Evolutionary conservation across 2,329 filamentous ascomycete species (phyloP), one percentile per base, ranked within the genome.

Genomic region (Epichloe baconii): DNA sequence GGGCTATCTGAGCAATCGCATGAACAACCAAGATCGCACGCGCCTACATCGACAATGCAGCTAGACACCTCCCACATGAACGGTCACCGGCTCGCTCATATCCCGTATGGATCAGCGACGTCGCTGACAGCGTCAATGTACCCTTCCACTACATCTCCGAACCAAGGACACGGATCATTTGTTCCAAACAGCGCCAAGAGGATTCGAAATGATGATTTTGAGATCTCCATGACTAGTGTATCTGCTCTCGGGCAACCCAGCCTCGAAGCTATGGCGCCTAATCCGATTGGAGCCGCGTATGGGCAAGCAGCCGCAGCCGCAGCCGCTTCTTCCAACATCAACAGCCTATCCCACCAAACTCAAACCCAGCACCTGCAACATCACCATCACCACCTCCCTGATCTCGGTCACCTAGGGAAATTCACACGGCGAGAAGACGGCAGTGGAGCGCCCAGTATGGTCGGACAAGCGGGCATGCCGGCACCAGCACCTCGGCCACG

Each of bases 401-500:
- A 88, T 57, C 82, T 86, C 55, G 81, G 79, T 11, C 81, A 82
- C 21, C 80, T 84, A 17, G 76, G 77, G 49, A 86, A 86, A 68
- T 75, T 85, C 69, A 76, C 82, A 70, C 74, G 81, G 57, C 73
- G 80, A 61, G 77, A 80, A 60, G 75, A 76, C 58, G 64, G 66
- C 58, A 68, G 80, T 69, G 71, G 85, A 8, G 84, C 86, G 35
- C 85, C 86, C n/a, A 93, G 84, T 61, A 83, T 95, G 44, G 88
- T 95, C 48, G 88, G 88, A 42, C 83, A 89, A 63, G 82, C 78
- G 43, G 89, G 89, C 47, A 95, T 95, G 89, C 90, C 90, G 14
- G 69, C 78, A 41, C 89, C 89, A 50, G 89, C 88, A 43, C 79
- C 85, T 49, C 75, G 85, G 59, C 90, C 90, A 10, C 81, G 86